Base-by-base conservation (phyloP, 1,284 basidiomycete species). In the Pulveroboletus sp. region DNA sequence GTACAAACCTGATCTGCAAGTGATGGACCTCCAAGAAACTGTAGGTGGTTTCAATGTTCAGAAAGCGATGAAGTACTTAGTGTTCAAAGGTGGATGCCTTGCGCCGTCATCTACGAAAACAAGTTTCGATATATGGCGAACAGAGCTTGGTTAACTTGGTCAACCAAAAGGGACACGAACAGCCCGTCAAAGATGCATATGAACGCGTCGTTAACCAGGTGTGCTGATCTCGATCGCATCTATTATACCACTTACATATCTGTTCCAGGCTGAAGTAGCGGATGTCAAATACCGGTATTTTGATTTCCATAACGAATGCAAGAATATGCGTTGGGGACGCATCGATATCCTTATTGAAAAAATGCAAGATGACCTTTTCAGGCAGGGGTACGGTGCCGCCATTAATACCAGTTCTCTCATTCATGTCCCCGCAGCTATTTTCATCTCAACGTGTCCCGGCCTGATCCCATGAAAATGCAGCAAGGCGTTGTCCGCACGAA, bases 221-320 rank as follows among this genome's bases (percentile, higher is more conserved):
- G 46, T 48, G 66, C 55, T 42, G 8, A 38, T 28, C 40, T 42
- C 14, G 22, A 24, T 46, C 3, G 28, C 14, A 24, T 52, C 24
- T 57, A n/a, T 29, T 43, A 38, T 36, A 39, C 31, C 28, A 29
- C 49, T 65, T 29, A 47, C 48, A 20, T 33, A 44, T 48, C 18
- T 44, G 6, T 28, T 57, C 35, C 48, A 90, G 88, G 74, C 86
- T 49, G 80, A 83, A 60, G 65, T 89, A 33, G 79, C 85, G 7
- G 78, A 84, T 47, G 87, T 94, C 50, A 87, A 87, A 68, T 99
- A 99, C 72, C 82, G 92, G 60, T 98, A 98, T 79, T 99, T 97
- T 71, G 97, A 99, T 74, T 99, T 99, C 79, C 96, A 98, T 75
- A 88, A 86, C 65, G 95, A 98, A 74, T 98, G 96, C 81, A 92